These are phyloP conservation scores for Backusella sp. DNA, from an alignment of 192 early-diverging fungal genomes.

Conservation along the genomic window DNA sequence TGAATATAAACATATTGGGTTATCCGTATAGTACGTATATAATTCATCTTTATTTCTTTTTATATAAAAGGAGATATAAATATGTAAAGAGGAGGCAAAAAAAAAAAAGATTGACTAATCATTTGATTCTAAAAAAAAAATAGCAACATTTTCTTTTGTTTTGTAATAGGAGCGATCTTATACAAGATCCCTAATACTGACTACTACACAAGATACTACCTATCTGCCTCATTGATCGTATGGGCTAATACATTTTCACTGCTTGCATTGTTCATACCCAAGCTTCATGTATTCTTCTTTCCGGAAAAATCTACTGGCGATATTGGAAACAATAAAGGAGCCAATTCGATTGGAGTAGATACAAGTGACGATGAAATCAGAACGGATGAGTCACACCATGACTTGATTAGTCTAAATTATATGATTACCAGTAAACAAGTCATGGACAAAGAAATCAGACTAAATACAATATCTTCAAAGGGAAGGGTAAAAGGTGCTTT, in stretches of 20 bases:
- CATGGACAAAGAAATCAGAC: not conserved
- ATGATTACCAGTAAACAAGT: conserved; percentile 3
- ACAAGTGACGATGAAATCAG: conserved; percentile 19
- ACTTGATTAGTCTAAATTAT: conserved; percentile 22
- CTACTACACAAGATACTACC: conserved; percentile 41
- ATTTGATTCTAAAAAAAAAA: not conserved
- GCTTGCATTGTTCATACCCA: conserved; percentile 45
- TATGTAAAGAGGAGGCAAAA: not conserved
- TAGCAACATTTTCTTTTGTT: conserved; percentile 50
- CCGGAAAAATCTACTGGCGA: not conserved
- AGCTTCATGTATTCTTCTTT: conserved; percentile 25
- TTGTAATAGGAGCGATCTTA: conserved; percentile 39
- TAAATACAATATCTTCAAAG: not conserved
- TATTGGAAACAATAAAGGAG: conserved; percentile 9
- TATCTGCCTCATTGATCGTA: conserved; percentile 41
- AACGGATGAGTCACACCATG: conserved; percentile 2
- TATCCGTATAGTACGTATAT: conserved; percentile 50
- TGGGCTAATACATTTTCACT: conserved; percentile 49
- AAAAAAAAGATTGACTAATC: not conserved
- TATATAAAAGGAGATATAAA: not conserved
- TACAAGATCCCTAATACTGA: conserved; percentile 40
- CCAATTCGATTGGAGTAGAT: not conserved
- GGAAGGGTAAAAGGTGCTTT: conserved; percentile 14
- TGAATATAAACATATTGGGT: conserved; percentile 49
- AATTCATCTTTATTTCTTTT: not conserved